A percentile compares a stretch with the other conserved stretches of the same genome.
Conservation (phyloP, 345 rosid genomes). For the Eucalyptus marginata region DNA sequence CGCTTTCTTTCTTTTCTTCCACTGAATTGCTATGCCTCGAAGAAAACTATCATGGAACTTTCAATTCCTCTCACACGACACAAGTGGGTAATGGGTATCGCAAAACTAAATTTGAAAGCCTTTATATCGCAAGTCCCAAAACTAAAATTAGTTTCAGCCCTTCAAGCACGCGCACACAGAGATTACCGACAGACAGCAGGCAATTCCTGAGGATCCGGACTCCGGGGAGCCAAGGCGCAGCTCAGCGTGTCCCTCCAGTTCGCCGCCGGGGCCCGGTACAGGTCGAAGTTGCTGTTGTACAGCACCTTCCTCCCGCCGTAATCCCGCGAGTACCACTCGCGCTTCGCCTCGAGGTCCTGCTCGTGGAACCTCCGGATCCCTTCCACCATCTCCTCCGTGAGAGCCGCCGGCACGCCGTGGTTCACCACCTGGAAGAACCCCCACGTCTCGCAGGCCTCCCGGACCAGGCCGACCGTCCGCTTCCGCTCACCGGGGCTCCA, state of each 20-base stretch:
- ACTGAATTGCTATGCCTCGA: not conserved
- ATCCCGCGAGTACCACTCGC: constrained; percentile 11
- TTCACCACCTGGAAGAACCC: constrained; percentile 34
- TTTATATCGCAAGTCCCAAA: not conserved
- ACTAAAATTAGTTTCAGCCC: not conserved
- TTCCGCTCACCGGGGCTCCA: not conserved
- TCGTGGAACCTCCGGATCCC: constrained; percentile 24
- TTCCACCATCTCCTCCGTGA: constrained; percentile 11
- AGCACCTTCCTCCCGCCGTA: not conserved
- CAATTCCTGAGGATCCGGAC: constrained; percentile 17
- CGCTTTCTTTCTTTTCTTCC: not conserved
- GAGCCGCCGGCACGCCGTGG: constrained; percentile 14
- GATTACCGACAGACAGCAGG: constrained; percentile 25
- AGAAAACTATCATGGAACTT: not conserved
- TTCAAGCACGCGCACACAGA: not conserved
- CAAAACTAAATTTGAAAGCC: not conserved
- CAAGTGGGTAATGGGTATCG: not conserved
- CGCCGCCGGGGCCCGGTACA: constrained; percentile 7
- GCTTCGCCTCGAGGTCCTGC: constrained; percentile 17
- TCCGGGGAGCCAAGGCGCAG: constrained; percentile 12
- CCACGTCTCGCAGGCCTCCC: constrained; percentile 23
- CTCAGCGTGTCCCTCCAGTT: constrained; percentile 29
- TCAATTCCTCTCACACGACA: not conserved
- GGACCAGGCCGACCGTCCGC: not conserved
- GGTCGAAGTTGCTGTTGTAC: constrained; percentile 20